Evolutionary conservation across 1,284 basidiomycete species (phyloP).

Genomic region (Bjerkandera adusta): DNA sequence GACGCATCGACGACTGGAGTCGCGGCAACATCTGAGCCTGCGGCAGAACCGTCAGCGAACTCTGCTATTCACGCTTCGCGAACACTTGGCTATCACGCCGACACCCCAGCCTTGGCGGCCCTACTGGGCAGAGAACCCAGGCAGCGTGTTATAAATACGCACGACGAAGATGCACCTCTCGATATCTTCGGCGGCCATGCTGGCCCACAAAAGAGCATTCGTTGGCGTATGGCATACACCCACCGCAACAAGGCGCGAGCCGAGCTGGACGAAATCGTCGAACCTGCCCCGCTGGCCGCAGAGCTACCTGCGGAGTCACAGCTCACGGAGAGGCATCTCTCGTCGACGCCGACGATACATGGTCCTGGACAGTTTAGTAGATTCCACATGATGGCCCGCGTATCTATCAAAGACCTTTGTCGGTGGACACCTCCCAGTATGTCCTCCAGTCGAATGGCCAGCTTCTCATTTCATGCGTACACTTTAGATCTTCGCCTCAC

Average conservation of each 20-base stretch:
- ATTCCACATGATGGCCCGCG: slow-evolving; percentile 65
- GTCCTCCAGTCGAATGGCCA: slow-evolving; percentile 12
- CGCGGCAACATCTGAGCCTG: not conserved
- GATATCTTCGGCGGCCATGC: slow-evolving; percentile 36
- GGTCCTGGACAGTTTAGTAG: slow-evolving; percentile 45
- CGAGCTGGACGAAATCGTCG: slow-evolving; percentile 30
- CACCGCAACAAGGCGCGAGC: slow-evolving; percentile 44
- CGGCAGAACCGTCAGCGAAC: not conserved
- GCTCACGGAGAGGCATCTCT: slow-evolving; percentile 1
- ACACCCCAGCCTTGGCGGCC: slow-evolving; percentile 68
- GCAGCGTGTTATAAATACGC: slow-evolving; percentile 54
- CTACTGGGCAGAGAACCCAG: slow-evolving; percentile 62
- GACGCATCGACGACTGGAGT: not conserved
- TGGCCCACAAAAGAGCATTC: slow-evolving; percentile 12
- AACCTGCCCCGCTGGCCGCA: slow-evolving; percentile 8
- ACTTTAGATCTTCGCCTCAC: slow-evolving; percentile 40
- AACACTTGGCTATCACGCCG: slow-evolving; percentile 66
- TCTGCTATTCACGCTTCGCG: slow-evolving; percentile 54
- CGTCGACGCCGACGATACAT: not conserved
- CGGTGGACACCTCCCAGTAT: slow-evolving; percentile 57
- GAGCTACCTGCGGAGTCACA: not conserved
- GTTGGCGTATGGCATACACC: slow-evolving; percentile 41
- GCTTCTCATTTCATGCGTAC: slow-evolving; percentile 2
- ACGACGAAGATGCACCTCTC: slow-evolving; percentile 43
- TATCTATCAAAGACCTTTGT: slow-evolving; percentile 63